These are phyloP conservation scores for Massariosphaeria phaeospora DNA, from an alignment of 495 filamentous ascomycete genomes.

Conservation along the genomic window DNA sequence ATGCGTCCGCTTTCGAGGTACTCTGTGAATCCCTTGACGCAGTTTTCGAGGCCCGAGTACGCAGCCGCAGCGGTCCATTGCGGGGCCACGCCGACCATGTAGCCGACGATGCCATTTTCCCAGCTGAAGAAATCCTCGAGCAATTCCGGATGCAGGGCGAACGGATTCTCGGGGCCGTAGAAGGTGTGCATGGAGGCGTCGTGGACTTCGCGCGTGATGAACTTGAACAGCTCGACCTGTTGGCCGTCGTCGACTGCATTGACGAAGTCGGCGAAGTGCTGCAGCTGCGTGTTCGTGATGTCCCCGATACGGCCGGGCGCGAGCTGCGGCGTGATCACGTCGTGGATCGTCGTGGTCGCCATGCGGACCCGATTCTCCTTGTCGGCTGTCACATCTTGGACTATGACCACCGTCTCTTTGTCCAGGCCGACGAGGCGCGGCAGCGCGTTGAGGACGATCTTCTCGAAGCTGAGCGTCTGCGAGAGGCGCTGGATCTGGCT, in stretches of 20 bases:
- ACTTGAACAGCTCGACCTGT: constrained; percentile 16
- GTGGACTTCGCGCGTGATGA: constrained; percentile 9
- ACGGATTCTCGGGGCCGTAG: constrained; percentile 36
- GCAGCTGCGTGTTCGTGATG: constrained; percentile 36
- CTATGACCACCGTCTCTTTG: constrained; percentile 19
- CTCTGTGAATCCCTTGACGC: constrained; percentile 30
- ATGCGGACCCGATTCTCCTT: constrained; percentile 24
- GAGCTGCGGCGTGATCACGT: constrained; percentile 28
- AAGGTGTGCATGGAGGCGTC: constrained; percentile 19
- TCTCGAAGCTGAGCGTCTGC: constrained; percentile 44
- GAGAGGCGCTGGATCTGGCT: constrained; percentile 43
- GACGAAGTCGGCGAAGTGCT: constrained; percentile 27
- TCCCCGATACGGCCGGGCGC: constrained; percentile 34
- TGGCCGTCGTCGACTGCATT: constrained; percentile 9
- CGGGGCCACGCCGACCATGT: constrained; percentile 29
- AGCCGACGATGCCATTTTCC: constrained; percentile 23
- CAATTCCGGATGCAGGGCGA: constrained; percentile 30
- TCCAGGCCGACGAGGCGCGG: constrained; percentile 29
- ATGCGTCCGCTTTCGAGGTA: constrained; percentile 27
- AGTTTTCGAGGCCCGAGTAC: constrained; percentile 29
- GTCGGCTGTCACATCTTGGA: constrained; percentile 12
- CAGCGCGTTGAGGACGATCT: constrained; percentile 25
- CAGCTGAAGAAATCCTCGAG: constrained; percentile 35
- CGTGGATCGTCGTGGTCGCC: constrained; percentile 25
- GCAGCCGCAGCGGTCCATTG: constrained; percentile 26